These are phyloP conservation scores for Leucaena leucocephala DNA, from an alignment of 306 rosid species.

Conservation along the genomic window DNA sequence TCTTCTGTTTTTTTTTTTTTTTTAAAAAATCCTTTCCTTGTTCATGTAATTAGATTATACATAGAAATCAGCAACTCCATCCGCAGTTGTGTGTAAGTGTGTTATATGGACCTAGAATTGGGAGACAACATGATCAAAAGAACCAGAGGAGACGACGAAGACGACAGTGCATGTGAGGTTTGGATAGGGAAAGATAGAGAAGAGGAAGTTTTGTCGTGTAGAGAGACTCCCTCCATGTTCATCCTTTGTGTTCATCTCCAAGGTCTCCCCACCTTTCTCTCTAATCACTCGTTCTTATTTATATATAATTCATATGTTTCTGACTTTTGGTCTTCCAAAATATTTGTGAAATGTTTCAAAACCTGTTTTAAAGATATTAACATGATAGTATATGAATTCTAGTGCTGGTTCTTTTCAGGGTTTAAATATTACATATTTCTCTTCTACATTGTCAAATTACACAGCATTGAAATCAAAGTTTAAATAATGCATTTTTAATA, in stretches of 20 bases:
- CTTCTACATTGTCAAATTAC: not conserved
- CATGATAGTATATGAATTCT: not conserved
- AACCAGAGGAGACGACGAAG: not conserved
- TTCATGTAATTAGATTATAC: not conserved
- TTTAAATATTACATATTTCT: too few relatives aligned
- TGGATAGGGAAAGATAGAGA: constrained; percentile 46
- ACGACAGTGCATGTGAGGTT: constrained; percentile 47
- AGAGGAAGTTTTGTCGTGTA: constrained; percentile 49
- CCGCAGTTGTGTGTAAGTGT: not conserved
- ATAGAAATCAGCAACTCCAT: not conserved
- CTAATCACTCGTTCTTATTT: not conserved
- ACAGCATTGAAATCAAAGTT: not conserved
- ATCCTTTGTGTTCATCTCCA: constrained; percentile 69
- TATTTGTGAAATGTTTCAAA: not conserved
- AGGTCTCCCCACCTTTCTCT: constrained; percentile 43
- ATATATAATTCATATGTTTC: not conserved
- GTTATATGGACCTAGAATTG: constrained; percentile 56
- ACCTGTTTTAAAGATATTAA: too few relatives aligned
- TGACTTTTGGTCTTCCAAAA: not conserved
- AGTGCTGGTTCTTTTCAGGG: too few relatives aligned
- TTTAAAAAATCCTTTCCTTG: not conserved
- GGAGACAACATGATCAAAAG: constrained; percentile 64
- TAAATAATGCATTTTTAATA: not conserved
- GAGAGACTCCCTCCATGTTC: constrained; percentile 60
- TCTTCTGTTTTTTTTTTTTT: not conserved